A percentile compares a stretch with the other conserved stretches of the same genome.
Conservation (phyloP, 2,329 filamentous ascomycete genomes). For the Aspergillus pseudonomiae region DNA sequence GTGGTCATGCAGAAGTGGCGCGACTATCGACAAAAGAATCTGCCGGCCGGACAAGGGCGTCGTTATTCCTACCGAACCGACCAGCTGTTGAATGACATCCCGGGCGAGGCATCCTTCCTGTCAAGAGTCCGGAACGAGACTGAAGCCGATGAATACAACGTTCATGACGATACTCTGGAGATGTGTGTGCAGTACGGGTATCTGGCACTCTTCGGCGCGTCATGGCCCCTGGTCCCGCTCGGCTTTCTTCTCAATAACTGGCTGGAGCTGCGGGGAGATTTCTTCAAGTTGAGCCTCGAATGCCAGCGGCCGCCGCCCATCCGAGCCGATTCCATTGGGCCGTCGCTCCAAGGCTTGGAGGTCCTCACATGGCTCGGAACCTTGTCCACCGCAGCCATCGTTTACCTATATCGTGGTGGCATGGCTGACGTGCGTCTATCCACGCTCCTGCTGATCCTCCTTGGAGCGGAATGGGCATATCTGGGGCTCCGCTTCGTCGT, state of each 20-base stretch:
- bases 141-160: conserved; percentile 81
- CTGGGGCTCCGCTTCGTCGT: conserved; percentile 72
- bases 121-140: conserved; percentile 80
- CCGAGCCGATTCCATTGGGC: conserved; percentile 90
- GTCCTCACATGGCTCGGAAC: conserved; percentile 95
- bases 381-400: conserved; percentile 81
- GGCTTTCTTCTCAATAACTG: conserved; percentile 95
- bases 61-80: conserved; percentile 45
- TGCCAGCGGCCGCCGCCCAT: conserved; percentile 88
- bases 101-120: conserved; percentile 80
- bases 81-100: conserved; percentile 62
- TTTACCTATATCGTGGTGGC: conserved; percentile 79
- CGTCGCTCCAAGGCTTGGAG: conserved; percentile 81
- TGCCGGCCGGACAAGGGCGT: conserved; percentile 37
- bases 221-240: conserved; percentile 90
- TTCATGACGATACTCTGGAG: conserved; percentile 86
- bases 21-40: conserved; percentile 28
- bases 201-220: conserved; percentile 84
- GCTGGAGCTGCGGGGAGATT: conserved; percentile 90
- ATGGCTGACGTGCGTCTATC: conserved; percentile 71
- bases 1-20: conserved; percentile 72
- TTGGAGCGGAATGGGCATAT: conserved; percentile 84
- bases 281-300: conserved; percentile 88
- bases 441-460: conserved; percentile 75
- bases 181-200: conserved; percentile 93